A percentile compares a stretch with the other conserved stretches of the same genome.
Conservation (phyloP, 495 filamentous ascomycete species). For the Aspergillus sclerotiicarbonarius region DNA sequence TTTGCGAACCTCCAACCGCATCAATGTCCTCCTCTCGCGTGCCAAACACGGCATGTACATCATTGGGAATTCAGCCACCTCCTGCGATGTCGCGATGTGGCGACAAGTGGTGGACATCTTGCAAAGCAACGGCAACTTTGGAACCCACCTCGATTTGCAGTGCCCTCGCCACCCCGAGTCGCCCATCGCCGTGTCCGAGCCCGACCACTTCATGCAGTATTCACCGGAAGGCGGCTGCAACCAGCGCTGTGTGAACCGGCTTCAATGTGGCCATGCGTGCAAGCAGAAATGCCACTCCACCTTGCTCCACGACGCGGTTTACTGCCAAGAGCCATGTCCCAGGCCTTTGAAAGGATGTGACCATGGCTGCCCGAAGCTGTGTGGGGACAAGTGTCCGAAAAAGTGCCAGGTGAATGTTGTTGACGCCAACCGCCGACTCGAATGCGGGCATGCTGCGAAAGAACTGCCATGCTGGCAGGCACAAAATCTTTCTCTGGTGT, state of each 20-base stretch:
- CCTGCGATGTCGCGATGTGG: constrained; percentile 65
- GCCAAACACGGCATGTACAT: constrained; percentile 85
- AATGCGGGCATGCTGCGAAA: constrained; percentile 57
- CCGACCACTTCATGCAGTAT: constrained; percentile 60
- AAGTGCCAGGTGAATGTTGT: constrained; percentile 44
- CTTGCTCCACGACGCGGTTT: constrained; percentile 58
- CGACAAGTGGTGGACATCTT: constrained; percentile 58
- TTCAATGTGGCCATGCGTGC: constrained; percentile 74
- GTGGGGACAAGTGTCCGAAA: constrained; percentile 57
- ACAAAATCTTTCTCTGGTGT: constrained; percentile 36
- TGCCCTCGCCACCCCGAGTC: constrained; percentile 69
- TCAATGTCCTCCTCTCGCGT: constrained; percentile 74
- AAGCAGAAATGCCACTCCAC: constrained; percentile 67
- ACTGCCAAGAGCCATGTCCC: constrained; percentile 61
- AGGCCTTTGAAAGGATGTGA: constrained; percentile 55
- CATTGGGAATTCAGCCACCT: constrained; percentile 67
- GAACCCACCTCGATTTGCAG: constrained; percentile 51
- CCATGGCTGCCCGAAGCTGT: constrained; percentile 60
- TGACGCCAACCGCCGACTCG: constrained; percentile 40
- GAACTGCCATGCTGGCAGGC: constrained; percentile 52
- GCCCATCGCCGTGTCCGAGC: constrained; percentile 51
- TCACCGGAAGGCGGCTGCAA: constrained; percentile 74
- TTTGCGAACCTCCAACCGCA: constrained; percentile 69
- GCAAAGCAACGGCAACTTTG: constrained; percentile 47
- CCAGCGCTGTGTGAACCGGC: constrained; percentile 54